These are phyloP conservation scores for Arachis monticola DNA, from an alignment of 331 rosid genomes.

Conservation along the genomic window DNA sequence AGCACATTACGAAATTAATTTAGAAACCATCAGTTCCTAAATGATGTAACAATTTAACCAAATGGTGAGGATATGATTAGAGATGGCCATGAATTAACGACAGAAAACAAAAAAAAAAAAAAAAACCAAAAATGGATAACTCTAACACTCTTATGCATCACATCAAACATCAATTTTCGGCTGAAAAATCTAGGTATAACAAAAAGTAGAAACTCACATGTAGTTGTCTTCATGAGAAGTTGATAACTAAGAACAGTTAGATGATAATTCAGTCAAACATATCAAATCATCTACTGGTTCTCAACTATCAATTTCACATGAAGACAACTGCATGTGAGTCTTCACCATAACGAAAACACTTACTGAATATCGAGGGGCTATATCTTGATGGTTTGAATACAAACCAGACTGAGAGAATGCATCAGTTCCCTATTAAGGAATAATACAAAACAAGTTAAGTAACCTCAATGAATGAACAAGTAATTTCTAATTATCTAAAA, in stretches of 20 bases:
- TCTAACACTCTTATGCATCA: slow-evolving; percentile 4
- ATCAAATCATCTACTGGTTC: too few relatives aligned
- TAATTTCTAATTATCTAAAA: neutral
- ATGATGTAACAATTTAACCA: neutral
- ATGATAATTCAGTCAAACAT: too few relatives aligned
- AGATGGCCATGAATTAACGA: slow-evolving; percentile 1
- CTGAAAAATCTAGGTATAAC: slow-evolving; percentile 6
- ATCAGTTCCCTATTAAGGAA: slow-evolving; percentile 76
- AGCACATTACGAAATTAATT: slow-evolving; percentile 30
- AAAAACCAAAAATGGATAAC: neutral
- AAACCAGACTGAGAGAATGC: slow-evolving; percentile 98
- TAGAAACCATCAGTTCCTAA: slow-evolving; percentile 1
- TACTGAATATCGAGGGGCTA: slow-evolving; percentile 95
- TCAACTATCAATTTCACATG: too few relatives aligned
- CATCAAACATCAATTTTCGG: slow-evolving; percentile 14
- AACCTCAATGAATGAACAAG: slow-evolving; percentile 18
- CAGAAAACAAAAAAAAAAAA: neutral
- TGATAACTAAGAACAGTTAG: too few relatives aligned
- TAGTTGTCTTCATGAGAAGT: too few relatives aligned
- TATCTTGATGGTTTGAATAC: slow-evolving; percentile 98
- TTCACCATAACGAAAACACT: slow-evolving; percentile 38
- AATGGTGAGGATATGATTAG: slow-evolving; percentile 2
- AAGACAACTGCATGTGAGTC: too few relatives aligned
- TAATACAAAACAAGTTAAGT: slow-evolving; percentile 31
- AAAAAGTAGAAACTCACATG: neutral